These are phyloP conservation scores for Pittosporum tobira DNA, from an alignment of 129 eudicot species.

Conservation along the genomic window DNA sequence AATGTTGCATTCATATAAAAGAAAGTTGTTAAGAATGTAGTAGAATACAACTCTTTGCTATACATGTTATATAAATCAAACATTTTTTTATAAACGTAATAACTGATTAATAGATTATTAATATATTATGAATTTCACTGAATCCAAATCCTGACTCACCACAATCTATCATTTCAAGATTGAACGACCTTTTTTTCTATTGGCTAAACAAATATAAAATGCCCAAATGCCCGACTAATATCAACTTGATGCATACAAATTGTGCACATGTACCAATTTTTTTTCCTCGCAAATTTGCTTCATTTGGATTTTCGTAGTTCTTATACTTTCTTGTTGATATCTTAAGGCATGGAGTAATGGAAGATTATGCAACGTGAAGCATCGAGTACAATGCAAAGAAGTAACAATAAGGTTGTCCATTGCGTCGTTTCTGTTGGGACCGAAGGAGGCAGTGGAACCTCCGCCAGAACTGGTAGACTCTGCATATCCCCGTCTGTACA, in stretches of 20 bases:
- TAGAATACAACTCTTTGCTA: too few relatives aligned
- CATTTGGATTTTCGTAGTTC: not conserved
- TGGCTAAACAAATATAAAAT: not conserved
- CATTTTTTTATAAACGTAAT: too few relatives aligned
- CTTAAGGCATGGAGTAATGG: slow-evolving; percentile 83
- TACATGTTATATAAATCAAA: too few relatives aligned
- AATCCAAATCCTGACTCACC: too few relatives aligned
- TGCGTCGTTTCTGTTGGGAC: slow-evolving; percentile 74
- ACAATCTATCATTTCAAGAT: too few relatives aligned
- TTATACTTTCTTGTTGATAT: not conserved
- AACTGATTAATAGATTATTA: too few relatives aligned
- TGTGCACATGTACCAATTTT: not conserved
- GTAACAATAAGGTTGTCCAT: slow-evolving; percentile 52
- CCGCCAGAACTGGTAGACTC: slow-evolving; percentile 45
- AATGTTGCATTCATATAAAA: too few relatives aligned
- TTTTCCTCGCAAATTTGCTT: not conserved
- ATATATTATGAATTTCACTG: too few relatives aligned
- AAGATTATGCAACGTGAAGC: slow-evolving; percentile 55
- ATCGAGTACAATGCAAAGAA: slow-evolving; percentile 61
- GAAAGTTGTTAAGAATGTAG: too few relatives aligned
- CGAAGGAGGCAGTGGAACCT: slow-evolving; percentile 40
- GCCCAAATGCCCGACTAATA: too few relatives aligned
- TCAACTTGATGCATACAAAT: not conserved
- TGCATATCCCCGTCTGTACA: slow-evolving; percentile 48
- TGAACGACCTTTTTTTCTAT: too few relatives aligned